phyloP scores from a whole-genome alignment of 176 grass and related monocot species.

The Cymbopogon citratus region DNA sequence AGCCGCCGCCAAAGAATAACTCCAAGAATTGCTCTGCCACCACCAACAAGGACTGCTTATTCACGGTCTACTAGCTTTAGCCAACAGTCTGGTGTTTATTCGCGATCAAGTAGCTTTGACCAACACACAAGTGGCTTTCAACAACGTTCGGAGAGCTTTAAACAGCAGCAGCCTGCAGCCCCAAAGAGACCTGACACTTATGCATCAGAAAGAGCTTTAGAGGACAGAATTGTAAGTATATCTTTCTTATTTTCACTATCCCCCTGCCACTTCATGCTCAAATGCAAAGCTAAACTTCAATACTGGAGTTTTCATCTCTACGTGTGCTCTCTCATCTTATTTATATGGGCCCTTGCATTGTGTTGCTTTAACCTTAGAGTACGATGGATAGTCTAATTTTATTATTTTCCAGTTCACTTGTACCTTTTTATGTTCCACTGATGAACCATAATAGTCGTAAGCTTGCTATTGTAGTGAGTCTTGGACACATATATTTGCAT shows the following conservation, averaged over 20 bases:
- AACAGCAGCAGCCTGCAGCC: slow-evolving; percentile 39
- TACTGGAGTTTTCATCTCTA: not conserved
- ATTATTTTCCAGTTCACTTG: not conserved
- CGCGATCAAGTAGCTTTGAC: slow-evolving; percentile 66
- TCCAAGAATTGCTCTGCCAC: slow-evolving; percentile 58
- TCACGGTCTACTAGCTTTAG: slow-evolving; percentile 70
- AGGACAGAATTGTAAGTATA: slow-evolving; percentile 58
- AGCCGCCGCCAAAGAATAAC: slow-evolving; percentile 66
- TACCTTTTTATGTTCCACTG: not conserved
- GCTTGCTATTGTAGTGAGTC: not conserved
- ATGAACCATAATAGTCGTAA: not conserved
- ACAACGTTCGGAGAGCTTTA: slow-evolving; percentile 35
- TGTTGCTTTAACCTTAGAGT: slow-evolving; percentile 4
- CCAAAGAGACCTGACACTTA: slow-evolving; percentile 37
- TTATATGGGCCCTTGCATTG: not conserved
- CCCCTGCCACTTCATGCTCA: not conserved
- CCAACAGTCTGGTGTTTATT: slow-evolving; percentile 57
- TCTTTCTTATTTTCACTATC: not conserved
- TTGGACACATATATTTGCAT: slow-evolving; percentile 11
- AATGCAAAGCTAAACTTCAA: not conserved
- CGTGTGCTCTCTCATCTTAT: not conserved
- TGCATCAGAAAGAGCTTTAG: slow-evolving; percentile 48
- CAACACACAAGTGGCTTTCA: slow-evolving; percentile 43
- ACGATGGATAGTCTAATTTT: not conserved
- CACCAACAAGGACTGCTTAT: slow-evolving; percentile 56